Evolutionary conservation across 352 stramenopile genomes (phyloP), one percentile per base, ranked within the genome.

Genomic region (Globisporangium spiculum): DNA sequence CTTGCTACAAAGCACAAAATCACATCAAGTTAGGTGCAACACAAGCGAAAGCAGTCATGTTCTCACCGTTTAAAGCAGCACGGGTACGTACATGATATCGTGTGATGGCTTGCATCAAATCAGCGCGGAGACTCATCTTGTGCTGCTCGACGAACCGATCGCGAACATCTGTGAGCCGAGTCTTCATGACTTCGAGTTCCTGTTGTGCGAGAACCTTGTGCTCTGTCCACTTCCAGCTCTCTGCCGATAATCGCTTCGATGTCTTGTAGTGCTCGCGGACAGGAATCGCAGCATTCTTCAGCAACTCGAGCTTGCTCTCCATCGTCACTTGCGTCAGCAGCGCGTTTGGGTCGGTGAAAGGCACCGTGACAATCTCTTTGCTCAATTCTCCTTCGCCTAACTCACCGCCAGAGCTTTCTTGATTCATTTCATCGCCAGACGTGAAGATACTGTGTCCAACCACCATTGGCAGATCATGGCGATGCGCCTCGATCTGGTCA

Each of bases 191-290:
- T n/a, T 93, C 77, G 0, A 93, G 60, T 10, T 93, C 86, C 38
- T 85, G 73, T 34, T 91, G 77, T 3, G 81, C 74, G 22, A 88
- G 36, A 1, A 66, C 50, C 63, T 82, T 80, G 30, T 79, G 68
- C 48, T 90, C 78, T 46, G 75, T 79, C 20, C 79, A 75, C 61
- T 90, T 88, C 83, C 81, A 93, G n/a, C 68, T 75, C 56, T 91
- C 80, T 32, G 89, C 78, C 10, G 74, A 69, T 27, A 84, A 60
- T 2, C 65, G 59, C 27, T 88, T 86, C 0, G 76, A 68, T 32
- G 84, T 83, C 53, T 87, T 82, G 65, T 83, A 90, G 30, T 92
- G 78, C 1, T 92, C 76, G 12, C 80, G 74, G 0, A 80, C 83
- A 36, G 86, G 84, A 2, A 62, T 34, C 4, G 87, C 73, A 0